A percentile compares a stretch with the other conserved stretches of the same genome.
Evolutionary conservation across 768 basidiomycete species (phyloP).

Genomic region (Kwoniella dejecticola): DNA sequence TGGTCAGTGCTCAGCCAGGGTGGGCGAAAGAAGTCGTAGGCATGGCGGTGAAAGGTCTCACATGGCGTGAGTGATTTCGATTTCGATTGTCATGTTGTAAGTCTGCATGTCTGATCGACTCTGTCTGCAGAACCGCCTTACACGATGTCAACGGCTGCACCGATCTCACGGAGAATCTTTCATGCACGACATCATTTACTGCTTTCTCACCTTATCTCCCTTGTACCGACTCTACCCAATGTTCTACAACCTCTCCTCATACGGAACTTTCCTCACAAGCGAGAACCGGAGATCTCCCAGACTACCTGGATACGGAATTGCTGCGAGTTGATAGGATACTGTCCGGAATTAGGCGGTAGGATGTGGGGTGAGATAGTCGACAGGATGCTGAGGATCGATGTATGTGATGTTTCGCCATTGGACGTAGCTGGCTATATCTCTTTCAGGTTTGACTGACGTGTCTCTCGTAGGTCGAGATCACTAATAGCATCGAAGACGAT

Average conservation of each 20-base stretch:
- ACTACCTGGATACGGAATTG: slow-evolving; percentile 89
- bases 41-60: slow-evolving; percentile 81
- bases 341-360: slow-evolving; percentile 77
- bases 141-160: slow-evolving; percentile 21
- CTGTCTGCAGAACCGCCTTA: slow-evolving; percentile 61
- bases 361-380: slow-evolving; percentile 85
- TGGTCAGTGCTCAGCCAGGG: slow-evolving; percentile 87
- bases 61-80: slow-evolving; percentile 66
- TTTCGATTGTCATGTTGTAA: slow-evolving; percentile 1
- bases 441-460: background rate
- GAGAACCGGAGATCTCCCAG: slow-evolving; percentile 75
- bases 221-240: slow-evolving; percentile 87
- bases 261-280: slow-evolving; percentile 88
- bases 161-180: slow-evolving; percentile 76
- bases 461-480: slow-evolving; percentile 78
- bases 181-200: slow-evolving; percentile 86
- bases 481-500: slow-evolving; percentile 89
- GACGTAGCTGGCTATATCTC: background rate
- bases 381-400: slow-evolving; percentile 94
- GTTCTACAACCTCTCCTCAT: slow-evolving; percentile 82
- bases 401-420: slow-evolving; percentile 57
- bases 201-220: slow-evolving; percentile 78
- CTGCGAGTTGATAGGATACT: slow-evolving; percentile 78
- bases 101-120: slow-evolving; percentile 62
- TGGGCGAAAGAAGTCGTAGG: slow-evolving; percentile 81